Evolutionary conservation across 1,284 basidiomycete species (phyloP).

Genomic region (Ceratobasidium sp.): DNA sequence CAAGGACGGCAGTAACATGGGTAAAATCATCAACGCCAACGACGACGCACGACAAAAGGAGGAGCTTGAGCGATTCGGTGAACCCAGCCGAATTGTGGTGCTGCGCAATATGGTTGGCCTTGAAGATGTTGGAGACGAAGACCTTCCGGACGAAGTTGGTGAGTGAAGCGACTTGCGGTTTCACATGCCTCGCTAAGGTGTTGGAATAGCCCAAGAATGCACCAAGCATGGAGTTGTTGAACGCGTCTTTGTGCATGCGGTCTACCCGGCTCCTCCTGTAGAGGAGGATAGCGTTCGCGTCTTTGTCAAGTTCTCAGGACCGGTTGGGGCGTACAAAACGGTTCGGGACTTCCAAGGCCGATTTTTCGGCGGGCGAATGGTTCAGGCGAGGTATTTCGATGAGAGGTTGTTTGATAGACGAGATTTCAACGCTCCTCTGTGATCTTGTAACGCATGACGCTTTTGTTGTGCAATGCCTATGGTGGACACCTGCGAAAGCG

Average conservation of each 20-base stretch:
- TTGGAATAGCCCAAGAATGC: conserved; percentile 77
- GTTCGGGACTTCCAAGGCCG: conserved; percentile 90
- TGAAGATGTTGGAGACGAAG: conserved; percentile 86
- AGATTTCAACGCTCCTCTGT: conserved; percentile 43
- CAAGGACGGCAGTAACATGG: conserved; percentile 77
- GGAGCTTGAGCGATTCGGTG: conserved; percentile 82
- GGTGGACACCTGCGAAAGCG: background rate
- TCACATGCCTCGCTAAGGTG: conserved; percentile 14
- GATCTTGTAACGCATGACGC: background rate
- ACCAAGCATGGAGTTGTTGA: conserved; percentile 90
- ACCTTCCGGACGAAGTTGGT: conserved; percentile 88
- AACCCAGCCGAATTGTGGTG: conserved; percentile 87
- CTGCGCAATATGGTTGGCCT: conserved; percentile 87
- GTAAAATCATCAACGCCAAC: conserved; percentile 87
- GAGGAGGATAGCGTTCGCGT: conserved; percentile 79
- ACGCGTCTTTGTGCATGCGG: conserved; percentile 83
- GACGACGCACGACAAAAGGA: conserved; percentile 78
- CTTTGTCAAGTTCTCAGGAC: conserved; percentile 86
- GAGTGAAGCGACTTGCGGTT: conserved; percentile 51
- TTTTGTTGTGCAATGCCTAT: background rate
- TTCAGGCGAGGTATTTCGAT: conserved; percentile 85
- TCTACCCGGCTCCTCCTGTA: conserved; percentile 69
- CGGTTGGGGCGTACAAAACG: conserved; percentile 93
- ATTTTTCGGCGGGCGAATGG: conserved; percentile 86
- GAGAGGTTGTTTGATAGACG: conserved; percentile 63